Percentiles rank a stretch among this genome's conserved stretches.
These are phyloP conservation scores for Hibiscus tridactylites DNA, from an alignment of 345 rosid genomes.

Conservation along the genomic window DNA sequence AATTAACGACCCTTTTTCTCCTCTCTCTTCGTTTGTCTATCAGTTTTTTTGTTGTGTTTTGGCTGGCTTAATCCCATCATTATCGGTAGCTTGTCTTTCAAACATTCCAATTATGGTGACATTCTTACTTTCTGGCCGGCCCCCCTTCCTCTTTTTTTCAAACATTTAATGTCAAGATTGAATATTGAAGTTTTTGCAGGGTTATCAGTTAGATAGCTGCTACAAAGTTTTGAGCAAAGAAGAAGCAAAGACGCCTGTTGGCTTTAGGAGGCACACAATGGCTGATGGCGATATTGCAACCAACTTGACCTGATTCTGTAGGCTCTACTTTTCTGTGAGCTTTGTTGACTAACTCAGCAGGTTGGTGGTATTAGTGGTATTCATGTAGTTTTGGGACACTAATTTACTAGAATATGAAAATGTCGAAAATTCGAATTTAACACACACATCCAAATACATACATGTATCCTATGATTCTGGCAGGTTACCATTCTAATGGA, in stretches of 20 bases:
- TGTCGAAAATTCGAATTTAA: not conserved
- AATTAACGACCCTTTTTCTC: constrained; percentile 17
- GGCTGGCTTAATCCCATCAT: constrained; percentile 11
- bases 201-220: constrained; percentile 29
- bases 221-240: constrained; percentile 32
- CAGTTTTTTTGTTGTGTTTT: not conserved
- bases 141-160: constrained; percentile 4
- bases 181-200: constrained; percentile 24
- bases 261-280: constrained; percentile 20
- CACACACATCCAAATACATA: too few species aligned
- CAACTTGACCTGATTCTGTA: constrained; percentile 16
- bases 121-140: constrained; percentile 18
- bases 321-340: constrained; percentile 13
- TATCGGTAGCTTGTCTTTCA: constrained; percentile 21
- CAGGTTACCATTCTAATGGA: too few species aligned
- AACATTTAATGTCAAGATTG: constrained; percentile 27
- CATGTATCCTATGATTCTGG: too few species aligned
- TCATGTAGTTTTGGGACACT: not conserved
- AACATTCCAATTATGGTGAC: constrained; percentile 23
- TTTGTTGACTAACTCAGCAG: constrained; percentile 16
- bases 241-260: constrained; percentile 30
- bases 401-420: not conserved
- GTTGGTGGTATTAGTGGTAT: not conserved
- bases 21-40: not conserved
- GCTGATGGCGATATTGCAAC: constrained; percentile 24